A percentile compares a stretch with the other conserved stretches of the same genome.
Evolutionary conservation across 306 rosid species (phyloP).

Genomic region (Nissolia schottii): DNA sequence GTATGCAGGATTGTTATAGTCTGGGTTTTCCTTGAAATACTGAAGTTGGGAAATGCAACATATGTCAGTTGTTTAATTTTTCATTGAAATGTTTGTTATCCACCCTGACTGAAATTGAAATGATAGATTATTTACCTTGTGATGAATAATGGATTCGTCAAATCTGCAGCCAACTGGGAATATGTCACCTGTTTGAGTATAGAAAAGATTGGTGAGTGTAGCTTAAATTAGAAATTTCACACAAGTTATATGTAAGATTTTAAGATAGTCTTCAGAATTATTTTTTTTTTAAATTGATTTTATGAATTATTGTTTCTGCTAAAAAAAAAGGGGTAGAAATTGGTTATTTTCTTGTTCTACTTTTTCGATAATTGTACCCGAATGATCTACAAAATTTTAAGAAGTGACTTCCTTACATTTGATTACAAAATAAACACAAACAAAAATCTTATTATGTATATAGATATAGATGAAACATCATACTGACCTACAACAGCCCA

Average conservation of each 20-base stretch:
- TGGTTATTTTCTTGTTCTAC: not conserved
- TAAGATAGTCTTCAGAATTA: too few species aligned
- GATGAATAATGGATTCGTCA: slow-evolving; percentile 69
- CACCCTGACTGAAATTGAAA: not conserved
- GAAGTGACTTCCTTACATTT: too few species aligned
- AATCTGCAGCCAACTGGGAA: slow-evolving; percentile 83
- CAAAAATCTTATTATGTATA: not conserved
- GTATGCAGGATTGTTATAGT: slow-evolving; percentile 44
- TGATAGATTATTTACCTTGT: slow-evolving; percentile 48
- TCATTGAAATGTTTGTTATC: not conserved
- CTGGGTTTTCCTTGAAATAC: slow-evolving; percentile 67
- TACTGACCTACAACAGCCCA: slow-evolving; percentile 78
- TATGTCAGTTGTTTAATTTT: not conserved
- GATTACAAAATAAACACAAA: not conserved
- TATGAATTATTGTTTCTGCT: not conserved
- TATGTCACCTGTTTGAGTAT: slow-evolving; percentile 52
- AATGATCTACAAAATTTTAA: not conserved
- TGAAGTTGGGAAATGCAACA: slow-evolving; percentile 15
- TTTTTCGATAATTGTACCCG: not conserved
- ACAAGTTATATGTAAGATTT: not conserved
- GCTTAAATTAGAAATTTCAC: not conserved
- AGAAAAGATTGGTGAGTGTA: not conserved
- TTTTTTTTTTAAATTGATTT: too few species aligned
- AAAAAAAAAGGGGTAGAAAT: too few species aligned
- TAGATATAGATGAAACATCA: not conserved